A percentile compares a stretch with the other conserved stretches of the same genome.
Conservation (phyloP, 2,329 filamentous ascomycete genomes). For the Colletotrichum theobromicola region DNA sequence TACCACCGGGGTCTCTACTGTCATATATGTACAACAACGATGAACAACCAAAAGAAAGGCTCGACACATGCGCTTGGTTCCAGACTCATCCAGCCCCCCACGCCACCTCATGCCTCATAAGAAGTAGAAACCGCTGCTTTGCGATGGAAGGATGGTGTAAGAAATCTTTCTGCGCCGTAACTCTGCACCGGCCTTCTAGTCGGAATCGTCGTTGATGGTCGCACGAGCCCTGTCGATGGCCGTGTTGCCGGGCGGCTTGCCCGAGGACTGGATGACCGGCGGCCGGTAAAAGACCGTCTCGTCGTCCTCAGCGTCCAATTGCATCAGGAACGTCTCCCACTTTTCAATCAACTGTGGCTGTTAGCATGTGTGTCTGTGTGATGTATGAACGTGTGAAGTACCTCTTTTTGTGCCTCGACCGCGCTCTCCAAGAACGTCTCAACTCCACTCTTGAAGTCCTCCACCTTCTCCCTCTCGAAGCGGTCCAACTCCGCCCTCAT, state of each 20-base stretch:
- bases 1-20: conserved; percentile 18
- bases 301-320: conserved; percentile 92
- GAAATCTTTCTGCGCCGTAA: conserved; percentile 2
- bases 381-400: conserved; percentile 42
- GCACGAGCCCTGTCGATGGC: conserved; percentile 65
- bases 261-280: conserved; percentile 57
- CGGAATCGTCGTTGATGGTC: conserved; percentile 65
- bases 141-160: conserved; percentile 1
- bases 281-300: conserved; percentile 71
- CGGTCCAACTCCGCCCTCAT: conserved; percentile 91
- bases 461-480: conserved; percentile 97
- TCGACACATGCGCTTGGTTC: conserved; percentile 4
- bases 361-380: neutral
- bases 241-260: conserved; percentile 60
- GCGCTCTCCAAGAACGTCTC: conserved; percentile 98
- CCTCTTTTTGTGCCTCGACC: conserved; percentile 98
- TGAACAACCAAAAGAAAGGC: conserved; percentile 1
- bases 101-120: neutral
- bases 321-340: conserved; percentile 98
- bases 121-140: neutral
- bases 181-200: conserved; percentile 41
- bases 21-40: conserved; percentile 27
- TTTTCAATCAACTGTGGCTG: conserved; percentile 71
- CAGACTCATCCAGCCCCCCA: neutral
- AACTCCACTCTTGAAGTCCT: conserved; percentile 97